Evolutionary conservation across 768 basidiomycete genomes (phyloP).

Genomic region (Rhodotorula graminis): DNA sequence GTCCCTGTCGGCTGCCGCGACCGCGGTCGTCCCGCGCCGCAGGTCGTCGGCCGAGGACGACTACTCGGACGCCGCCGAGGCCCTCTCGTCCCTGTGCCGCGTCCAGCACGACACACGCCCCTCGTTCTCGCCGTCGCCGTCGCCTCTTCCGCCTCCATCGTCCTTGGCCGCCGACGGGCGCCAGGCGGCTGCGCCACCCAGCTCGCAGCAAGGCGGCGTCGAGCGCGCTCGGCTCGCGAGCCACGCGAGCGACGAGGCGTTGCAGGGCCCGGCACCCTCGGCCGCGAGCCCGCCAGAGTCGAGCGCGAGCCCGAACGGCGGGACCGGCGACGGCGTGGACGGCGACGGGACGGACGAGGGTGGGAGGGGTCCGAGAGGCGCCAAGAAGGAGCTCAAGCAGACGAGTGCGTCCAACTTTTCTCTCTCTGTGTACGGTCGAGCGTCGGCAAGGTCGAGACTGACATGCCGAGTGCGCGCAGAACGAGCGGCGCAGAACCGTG

Average conservation of each 20-base stretch:
- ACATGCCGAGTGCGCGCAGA: neutral
- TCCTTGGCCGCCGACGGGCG: neutral
- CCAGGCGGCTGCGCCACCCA: too few species aligned
- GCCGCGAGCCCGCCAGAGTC: neutral
- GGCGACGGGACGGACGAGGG: neutral
- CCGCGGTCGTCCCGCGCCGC: neutral
- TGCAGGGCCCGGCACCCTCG: too few species aligned
- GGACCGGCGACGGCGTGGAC: neutral
- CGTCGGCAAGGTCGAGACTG: too few species aligned
- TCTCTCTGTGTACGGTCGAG: neutral
- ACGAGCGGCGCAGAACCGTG: constrained; percentile 92
- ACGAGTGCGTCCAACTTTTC: constrained; percentile 21
- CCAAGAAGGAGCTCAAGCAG: constrained; percentile 18
- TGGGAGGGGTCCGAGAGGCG: neutral
- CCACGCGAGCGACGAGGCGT: neutral
- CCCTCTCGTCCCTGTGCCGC: neutral
- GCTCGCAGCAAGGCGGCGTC: neutral
- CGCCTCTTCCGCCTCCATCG: neutral
- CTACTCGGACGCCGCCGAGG: neutral
- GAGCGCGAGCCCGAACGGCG: neutral
- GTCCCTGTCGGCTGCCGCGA: neutral
- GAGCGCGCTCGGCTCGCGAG: neutral
- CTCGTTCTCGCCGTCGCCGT: neutral
- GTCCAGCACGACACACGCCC: too few species aligned
- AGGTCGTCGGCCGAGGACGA: neutral